Evolutionary conservation across 2,329 filamentous ascomycete species (phyloP).

Genomic region (Ilyonectria sp.): DNA sequence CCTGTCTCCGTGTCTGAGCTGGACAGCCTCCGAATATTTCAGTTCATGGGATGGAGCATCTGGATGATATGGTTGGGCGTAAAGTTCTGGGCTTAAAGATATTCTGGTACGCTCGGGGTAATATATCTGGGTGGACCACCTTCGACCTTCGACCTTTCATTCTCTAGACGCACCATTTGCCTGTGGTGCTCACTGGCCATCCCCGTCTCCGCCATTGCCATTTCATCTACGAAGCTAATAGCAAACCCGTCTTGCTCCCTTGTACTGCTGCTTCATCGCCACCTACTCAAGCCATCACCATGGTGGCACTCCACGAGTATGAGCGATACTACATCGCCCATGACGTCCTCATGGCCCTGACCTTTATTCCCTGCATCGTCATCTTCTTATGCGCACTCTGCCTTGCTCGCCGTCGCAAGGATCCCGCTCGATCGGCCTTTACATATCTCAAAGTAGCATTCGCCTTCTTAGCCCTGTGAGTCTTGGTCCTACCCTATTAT

Average conservation of each 20-base stretch:
- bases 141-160: too few relatives aligned
- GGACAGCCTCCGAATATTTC: neutral
- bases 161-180: too few relatives aligned
- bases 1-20: slow-evolving; percentile 3
- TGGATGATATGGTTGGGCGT: slow-evolving; percentile 9
- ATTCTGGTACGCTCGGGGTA: too few relatives aligned
- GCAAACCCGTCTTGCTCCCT: neutral
- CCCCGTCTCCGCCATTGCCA: neutral
- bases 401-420: slow-evolving; percentile 38
- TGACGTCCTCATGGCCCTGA: slow-evolving; percentile 33
- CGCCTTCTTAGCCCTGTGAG: slow-evolving; percentile 45
- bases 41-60: neutral
- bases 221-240: neutral
- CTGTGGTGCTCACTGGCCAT: too few relatives aligned
- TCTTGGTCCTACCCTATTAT: neutral
- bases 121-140: too few relatives aligned
- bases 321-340: slow-evolving; percentile 32
- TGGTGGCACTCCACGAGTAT: neutral
- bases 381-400: slow-evolving; percentile 44
- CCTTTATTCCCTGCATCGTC: slow-evolving; percentile 35
- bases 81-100: neutral
- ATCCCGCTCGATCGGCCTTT: slow-evolving; percentile 45
- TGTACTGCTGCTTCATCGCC: neutral
- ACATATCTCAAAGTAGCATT: slow-evolving; percentile 46
- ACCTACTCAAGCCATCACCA: neutral